These are phyloP conservation scores for Chenopodium album DNA, from an alignment of 148 eudicot species.

Conservation along the genomic window DNA sequence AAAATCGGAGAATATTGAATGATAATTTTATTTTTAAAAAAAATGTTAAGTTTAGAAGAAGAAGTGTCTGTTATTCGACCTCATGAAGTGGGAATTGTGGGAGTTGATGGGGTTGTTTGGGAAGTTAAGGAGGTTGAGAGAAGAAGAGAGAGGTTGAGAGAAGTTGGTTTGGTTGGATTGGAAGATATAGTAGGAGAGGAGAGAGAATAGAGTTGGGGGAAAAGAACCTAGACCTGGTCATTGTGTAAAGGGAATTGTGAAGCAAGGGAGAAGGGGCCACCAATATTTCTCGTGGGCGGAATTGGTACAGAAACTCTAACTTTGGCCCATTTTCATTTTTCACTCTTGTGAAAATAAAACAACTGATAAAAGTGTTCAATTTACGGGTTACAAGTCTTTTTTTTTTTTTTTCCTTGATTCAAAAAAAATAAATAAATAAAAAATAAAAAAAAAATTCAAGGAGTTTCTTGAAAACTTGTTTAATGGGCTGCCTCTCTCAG, in stretches of 20 bases:
- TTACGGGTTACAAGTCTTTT: no score
- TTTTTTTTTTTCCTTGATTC: no score
- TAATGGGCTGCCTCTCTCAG: no score
- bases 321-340: no score
- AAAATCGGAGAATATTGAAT: not conserved
- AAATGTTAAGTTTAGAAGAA: not conserved
- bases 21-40: not conserved
- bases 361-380: no score
- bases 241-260: not conserved
- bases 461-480: no score
- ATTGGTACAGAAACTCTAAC: no score
- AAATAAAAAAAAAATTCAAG: no score
- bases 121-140: slow-evolving; percentile 3
- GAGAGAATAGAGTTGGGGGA: not conserved
- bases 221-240: slow-evolving; percentile 10
- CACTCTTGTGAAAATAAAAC: no score
- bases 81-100: not conserved
- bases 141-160: not conserved
- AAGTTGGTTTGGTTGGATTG: not conserved
- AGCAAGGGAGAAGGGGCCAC: not conserved
- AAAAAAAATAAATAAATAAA: no score
- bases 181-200: not conserved
- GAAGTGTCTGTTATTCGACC: not conserved
- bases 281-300: no score
- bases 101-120: not conserved